phyloP scores from a whole-genome alignment of 2,329 filamentous ascomycete species.

The Paraphoma sp. region DNA sequence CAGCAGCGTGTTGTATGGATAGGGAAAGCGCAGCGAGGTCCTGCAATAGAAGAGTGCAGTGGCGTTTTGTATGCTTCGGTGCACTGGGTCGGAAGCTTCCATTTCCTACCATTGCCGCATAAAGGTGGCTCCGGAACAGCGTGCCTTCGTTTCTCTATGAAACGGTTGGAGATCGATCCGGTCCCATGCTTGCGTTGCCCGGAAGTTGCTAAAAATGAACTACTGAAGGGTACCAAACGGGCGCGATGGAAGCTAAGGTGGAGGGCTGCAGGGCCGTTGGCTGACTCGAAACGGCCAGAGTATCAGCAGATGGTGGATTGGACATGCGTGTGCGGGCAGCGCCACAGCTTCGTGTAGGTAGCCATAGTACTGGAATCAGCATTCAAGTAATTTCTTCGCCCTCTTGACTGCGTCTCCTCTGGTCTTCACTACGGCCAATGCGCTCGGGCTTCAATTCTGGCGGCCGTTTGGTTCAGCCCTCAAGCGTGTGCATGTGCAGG shows the following conservation, averaged over 20 bases:
- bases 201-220: slow-evolving; percentile 1
- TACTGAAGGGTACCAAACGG: background rate
- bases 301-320: slow-evolving; percentile 6
- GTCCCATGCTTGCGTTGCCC: slow-evolving; percentile 4
- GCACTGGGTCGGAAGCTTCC: background rate
- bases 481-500: slow-evolving; percentile 12
- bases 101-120: background rate
- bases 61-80: background rate
- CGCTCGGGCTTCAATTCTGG: slow-evolving; percentile 11
- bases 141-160: slow-evolving; percentile 1
- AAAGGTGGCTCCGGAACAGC: background rate
- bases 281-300: slow-evolving; percentile 16
- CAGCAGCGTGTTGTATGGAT: background rate
- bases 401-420: background rate
- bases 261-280: slow-evolving; percentile 2
- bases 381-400: background rate
- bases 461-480: slow-evolving; percentile 23
- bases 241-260: background rate
- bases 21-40: background rate
- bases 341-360: background rate
- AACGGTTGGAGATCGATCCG: slow-evolving; percentile 1
- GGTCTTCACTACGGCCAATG: slow-evolving; percentile 11
- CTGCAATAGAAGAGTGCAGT: slow-evolving; percentile 1
- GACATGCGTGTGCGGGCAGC: background rate
- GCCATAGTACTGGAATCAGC: background rate